These are phyloP conservation scores for Penicillium sp. DNA, from an alignment of 2,329 filamentous ascomycete genomes.

Conservation along the genomic window DNA sequence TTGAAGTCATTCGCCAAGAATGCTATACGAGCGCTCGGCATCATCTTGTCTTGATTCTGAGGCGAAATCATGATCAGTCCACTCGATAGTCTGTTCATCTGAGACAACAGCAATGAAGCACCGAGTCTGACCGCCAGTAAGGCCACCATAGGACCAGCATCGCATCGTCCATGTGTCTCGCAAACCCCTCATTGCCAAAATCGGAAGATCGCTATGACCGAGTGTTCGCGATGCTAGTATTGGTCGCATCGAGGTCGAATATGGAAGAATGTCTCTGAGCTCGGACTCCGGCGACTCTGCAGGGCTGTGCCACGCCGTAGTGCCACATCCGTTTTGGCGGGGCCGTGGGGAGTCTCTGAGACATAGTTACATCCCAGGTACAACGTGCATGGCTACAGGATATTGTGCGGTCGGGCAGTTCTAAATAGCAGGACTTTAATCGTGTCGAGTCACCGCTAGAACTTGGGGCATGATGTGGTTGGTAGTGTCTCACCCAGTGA, in stretches of 20 bases:
- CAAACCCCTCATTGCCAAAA: neutral
- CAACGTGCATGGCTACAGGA: neutral
- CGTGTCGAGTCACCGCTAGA: slow-evolving; percentile 3
- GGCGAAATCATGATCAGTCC: neutral
- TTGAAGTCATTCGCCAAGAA: neutral
- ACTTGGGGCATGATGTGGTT: slow-evolving; percentile 14
- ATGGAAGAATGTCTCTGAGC: slow-evolving; percentile 1
- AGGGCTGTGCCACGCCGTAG: neutral
- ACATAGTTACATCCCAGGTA: slow-evolving; percentile 27
- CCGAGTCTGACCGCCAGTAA: neutral
- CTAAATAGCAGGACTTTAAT: too few relatives aligned
- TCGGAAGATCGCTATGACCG: neutral
- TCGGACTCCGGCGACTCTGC: slow-evolving; percentile 2
- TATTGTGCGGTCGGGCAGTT: neutral
- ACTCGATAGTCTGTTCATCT: neutral
- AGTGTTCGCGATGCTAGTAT: neutral
- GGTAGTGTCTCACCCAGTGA: slow-evolving; percentile 23
- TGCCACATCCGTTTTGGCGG: slow-evolving; percentile 9
- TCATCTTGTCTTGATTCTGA: neutral
- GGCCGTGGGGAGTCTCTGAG: slow-evolving; percentile 11
- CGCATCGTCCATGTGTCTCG: neutral
- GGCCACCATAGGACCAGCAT: neutral
- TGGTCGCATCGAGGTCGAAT: neutral
- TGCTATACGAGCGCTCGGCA: neutral
- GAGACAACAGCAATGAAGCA: neutral